A percentile compares a stretch with the other conserved stretches of the same genome.
These are phyloP conservation scores for Polygonum maritimum DNA, from an alignment of 148 eudicot species.

Conservation along the genomic window DNA sequence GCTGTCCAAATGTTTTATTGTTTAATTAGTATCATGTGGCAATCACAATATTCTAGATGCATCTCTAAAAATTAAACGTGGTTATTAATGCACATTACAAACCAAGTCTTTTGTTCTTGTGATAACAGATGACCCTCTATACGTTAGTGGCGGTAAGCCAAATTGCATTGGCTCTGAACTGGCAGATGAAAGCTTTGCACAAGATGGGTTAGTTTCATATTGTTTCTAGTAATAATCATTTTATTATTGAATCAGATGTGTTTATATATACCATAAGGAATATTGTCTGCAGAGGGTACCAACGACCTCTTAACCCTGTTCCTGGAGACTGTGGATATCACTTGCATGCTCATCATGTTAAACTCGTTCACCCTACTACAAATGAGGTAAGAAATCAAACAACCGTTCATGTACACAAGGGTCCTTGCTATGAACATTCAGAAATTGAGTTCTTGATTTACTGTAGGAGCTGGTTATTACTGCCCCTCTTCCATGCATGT, in stretches of 20 bases:
- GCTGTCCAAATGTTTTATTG: neutral
- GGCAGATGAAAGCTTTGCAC: slow-evolving; percentile 50
- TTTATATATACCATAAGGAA: neutral
- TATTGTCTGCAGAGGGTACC: slow-evolving; percentile 49
- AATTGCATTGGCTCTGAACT: slow-evolving; percentile 36
- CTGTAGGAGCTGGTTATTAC: slow-evolving; percentile 4
- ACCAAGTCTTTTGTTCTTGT: neutral
- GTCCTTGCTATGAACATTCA: neutral
- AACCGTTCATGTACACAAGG: neutral
- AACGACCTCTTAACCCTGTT: slow-evolving; percentile 77
- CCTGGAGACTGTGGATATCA: slow-evolving; percentile 95
- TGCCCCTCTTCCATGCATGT: slow-evolving; percentile 4
- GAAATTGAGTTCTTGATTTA: neutral
- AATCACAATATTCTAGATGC: too few relatives aligned
- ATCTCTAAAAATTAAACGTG: too few relatives aligned
- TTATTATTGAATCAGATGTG: neutral
- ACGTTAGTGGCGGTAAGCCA: slow-evolving; percentile 74
- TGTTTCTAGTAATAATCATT: neutral
- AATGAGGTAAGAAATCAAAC: slow-evolving; percentile 41
- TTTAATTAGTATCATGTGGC: neutral
- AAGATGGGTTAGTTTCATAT: slow-evolving; percentile 59
- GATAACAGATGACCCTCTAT: slow-evolving; percentile 81
- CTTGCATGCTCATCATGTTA: slow-evolving; percentile 79
- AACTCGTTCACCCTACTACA: slow-evolving; percentile 59
- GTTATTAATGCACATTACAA: neutral